Conservation (phyloP, 1,284 basidiomycete species). For the Pseudozyma tsukubaensis region DNA sequence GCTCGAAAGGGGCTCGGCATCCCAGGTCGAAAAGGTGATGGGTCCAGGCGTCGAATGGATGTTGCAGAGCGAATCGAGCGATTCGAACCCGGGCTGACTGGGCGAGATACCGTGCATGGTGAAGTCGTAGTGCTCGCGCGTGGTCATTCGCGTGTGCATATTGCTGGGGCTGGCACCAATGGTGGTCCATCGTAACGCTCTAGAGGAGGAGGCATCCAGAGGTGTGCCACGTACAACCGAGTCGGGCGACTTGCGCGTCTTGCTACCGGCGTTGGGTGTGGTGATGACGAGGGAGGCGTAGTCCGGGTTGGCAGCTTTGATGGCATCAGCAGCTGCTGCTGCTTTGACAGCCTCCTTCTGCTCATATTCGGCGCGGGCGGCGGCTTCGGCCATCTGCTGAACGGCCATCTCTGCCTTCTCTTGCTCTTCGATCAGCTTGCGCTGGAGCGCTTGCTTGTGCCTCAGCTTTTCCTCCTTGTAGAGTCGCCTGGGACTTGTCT, state of each 20-base stretch:
- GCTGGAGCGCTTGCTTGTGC: constrained; percentile 35
- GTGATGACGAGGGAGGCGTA: constrained; percentile 39
- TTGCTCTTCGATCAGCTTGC: constrained; percentile 25
- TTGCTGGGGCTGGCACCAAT: constrained; percentile 44
- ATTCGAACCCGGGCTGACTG: constrained; percentile 39
- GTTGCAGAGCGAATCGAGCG: constrained; percentile 48
- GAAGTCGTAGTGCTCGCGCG: constrained; percentile 60
- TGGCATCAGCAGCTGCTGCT: constrained; percentile 35
- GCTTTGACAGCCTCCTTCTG: constrained; percentile 41
- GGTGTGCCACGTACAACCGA: constrained; percentile 37
- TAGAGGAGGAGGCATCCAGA: constrained; percentile 20
- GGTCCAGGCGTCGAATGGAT: constrained; percentile 45
- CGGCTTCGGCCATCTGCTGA: constrained; percentile 30
- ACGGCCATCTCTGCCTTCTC: constrained; percentile 33
- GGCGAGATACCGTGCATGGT: constrained; percentile 59
- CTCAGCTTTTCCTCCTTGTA: constrained; percentile 58
- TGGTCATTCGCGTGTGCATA: constrained; percentile 55
- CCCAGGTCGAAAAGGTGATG: constrained; percentile 47
- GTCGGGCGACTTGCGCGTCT: constrained; percentile 33
- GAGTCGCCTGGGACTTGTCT: constrained; percentile 60
- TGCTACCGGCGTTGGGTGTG: constrained; percentile 31
- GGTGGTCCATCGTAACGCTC: constrained; percentile 44
- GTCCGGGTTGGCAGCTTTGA: constrained; percentile 42
- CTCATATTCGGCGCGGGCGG: constrained; percentile 35
- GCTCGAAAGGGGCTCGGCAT: constrained; percentile 44